Evolutionary conservation across 768 basidiomycete genomes (phyloP).

Genomic region (Leccinum rimulosum): DNA sequence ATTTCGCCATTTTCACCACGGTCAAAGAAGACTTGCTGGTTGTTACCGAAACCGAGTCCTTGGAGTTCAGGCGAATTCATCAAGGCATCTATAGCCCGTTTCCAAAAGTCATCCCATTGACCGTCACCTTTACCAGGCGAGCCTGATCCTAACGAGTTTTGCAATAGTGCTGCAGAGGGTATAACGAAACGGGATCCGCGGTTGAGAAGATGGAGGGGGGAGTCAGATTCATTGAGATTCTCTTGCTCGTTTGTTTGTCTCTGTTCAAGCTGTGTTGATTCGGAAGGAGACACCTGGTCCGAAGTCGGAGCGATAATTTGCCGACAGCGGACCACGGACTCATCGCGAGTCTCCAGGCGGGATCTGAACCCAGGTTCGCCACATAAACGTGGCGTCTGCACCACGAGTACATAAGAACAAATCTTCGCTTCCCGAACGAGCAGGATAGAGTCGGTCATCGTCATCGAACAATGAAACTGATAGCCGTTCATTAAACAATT

Average conservation of each 20-base stretch:
- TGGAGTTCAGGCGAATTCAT: conserved; percentile 32
- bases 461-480: conserved; percentile 95
- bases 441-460: conserved; percentile 84
- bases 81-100: conserved; percentile 29
- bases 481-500: conserved; percentile 2
- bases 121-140: conserved; percentile 15
- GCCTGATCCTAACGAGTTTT: conserved; percentile 18
- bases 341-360: conserved; percentile 59
- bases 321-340: conserved; percentile 74
- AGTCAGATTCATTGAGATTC: conserved; percentile 48
- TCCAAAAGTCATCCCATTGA: conserved; percentile 25
- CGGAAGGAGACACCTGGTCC: conserved; percentile 22
- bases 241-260: conserved; percentile 28
- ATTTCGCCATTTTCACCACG: conserved; percentile 40
- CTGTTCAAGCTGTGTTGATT: conserved; percentile 31
- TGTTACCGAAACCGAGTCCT: conserved; percentile 23
- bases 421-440: conserved; percentile 93
- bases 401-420: conserved; percentile 90
- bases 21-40: conserved; percentile 42
- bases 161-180: conserved; percentile 27
- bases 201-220: conserved; percentile 52
- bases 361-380: conserved; percentile 91
- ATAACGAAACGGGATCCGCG: conserved; percentile 48
- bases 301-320: conserved; percentile 50
- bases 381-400: conserved; percentile 94